These are phyloP conservation scores for Sordariomycetes sp. DNA, from an alignment of 2,329 filamentous ascomycete species.

Conservation along the genomic window DNA sequence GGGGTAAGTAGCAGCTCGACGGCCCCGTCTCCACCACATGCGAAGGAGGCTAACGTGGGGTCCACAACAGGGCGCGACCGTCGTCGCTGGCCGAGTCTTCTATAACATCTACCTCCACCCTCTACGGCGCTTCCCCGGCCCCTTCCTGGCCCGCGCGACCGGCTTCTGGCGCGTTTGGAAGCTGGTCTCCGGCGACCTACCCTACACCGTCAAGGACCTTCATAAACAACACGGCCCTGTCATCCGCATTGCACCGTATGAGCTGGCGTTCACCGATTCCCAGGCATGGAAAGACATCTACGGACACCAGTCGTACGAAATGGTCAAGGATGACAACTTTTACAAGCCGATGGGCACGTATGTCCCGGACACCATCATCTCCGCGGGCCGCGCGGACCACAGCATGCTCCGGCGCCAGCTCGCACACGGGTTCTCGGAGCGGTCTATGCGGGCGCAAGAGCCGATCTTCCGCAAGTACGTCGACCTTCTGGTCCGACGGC, in stretches of 20 bases:
- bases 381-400: conserved; percentile 10
- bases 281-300: conserved; percentile 30
- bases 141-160: conserved; percentile 8
- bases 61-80: neutral
- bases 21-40: neutral
- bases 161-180: conserved; percentile 3
- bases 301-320: conserved; percentile 9
- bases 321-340: neutral
- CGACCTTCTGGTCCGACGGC: conserved; percentile 13
- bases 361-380: conserved; percentile 9
- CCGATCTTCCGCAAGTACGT: conserved; percentile 15
- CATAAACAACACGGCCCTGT: conserved; percentile 19
- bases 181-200: conserved; percentile 8
- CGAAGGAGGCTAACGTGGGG: neutral
- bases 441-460: conserved; percentile 19
- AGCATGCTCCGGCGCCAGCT: conserved; percentile 12
- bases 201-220: conserved; percentile 8
- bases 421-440: conserved; percentile 17
- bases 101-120: conserved; percentile 21
- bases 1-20: neutral
- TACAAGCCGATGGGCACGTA: conserved; percentile 6
- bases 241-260: conserved; percentile 26
- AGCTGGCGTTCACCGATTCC: conserved; percentile 24
- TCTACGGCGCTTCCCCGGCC: conserved; percentile 16
- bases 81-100: conserved; percentile 2